Conservation (phyloP, 768 basidiomycete species). For the Podaxis carcinomalis region DNA sequence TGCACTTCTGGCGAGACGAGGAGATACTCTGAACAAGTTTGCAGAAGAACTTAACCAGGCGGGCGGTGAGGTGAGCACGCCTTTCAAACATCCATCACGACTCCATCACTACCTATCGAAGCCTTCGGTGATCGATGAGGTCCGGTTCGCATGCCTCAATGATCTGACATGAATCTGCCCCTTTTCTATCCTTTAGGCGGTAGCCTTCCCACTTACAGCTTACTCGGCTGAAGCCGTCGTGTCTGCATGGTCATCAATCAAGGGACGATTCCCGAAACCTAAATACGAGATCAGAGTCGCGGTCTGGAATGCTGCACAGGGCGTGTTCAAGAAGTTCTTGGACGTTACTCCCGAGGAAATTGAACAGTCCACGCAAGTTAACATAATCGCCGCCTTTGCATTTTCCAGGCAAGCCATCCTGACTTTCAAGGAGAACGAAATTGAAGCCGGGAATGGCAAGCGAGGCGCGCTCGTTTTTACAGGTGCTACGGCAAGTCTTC, state of each 20-base stretch:
- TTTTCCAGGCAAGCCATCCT: constrained; percentile 59
- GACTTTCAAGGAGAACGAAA: constrained; percentile 54
- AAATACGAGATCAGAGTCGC: constrained; percentile 52
- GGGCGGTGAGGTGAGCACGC: constrained; percentile 48
- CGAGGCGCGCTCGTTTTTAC: constrained; percentile 68
- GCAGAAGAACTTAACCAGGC: constrained; percentile 47
- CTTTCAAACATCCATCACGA: neutral
- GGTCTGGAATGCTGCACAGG: constrained; percentile 57
- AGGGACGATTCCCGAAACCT: constrained; percentile 41
- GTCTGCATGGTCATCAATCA: constrained; percentile 43
- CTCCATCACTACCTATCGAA: no score
- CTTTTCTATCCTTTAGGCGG: constrained; percentile 36
- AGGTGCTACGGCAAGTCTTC: constrained; percentile 61
- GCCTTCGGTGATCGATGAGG: no score
- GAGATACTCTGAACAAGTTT: constrained; percentile 45
- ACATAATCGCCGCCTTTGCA: constrained; percentile 54
- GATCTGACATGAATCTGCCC: neutral
- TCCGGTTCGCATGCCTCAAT: neutral
- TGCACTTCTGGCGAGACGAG: constrained; percentile 59
- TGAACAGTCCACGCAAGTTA: constrained; percentile 44
- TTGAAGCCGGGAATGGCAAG: constrained; percentile 42
- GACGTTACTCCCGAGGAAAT: constrained; percentile 57
- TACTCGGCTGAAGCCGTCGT: constrained; percentile 50
- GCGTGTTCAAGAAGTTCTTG: constrained; percentile 64
- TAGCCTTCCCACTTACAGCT: constrained; percentile 47